Percentiles rank a stretch among this genome's conserved stretches.
phyloP scores from a whole-genome alignment of 495 filamentous ascomycete species.

The Neurospora sp. region DNA sequence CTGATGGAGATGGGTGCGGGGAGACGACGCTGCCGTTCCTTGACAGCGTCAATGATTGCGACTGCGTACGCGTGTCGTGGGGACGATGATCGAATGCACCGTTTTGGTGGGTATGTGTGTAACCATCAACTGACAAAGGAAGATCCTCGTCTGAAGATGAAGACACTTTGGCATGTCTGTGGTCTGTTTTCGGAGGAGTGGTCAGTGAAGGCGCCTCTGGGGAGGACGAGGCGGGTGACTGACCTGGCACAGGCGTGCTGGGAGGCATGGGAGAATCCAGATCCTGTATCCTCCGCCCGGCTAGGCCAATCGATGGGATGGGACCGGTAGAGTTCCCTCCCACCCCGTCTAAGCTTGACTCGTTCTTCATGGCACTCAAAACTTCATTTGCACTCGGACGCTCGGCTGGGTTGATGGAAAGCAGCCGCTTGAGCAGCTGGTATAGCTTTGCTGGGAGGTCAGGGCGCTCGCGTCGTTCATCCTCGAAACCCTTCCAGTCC shows the following conservation, averaged over 20 bases:
- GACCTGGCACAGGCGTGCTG: conserved; percentile 34
- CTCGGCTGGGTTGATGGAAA: conserved; percentile 65
- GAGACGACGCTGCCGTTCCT: conserved; percentile 10
- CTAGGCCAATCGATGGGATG: conserved; percentile 31
- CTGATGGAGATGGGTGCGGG: conserved; percentile 20
- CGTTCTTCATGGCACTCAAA: conserved; percentile 64
- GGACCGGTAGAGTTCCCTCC: conserved; percentile 21
- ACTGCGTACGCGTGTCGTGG: conserved; percentile 15
- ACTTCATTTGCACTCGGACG: conserved; percentile 84
- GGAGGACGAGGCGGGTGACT: background rate
- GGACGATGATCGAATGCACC: background rate
- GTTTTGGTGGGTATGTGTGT: conserved; percentile 6
- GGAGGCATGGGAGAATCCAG: conserved; percentile 43
- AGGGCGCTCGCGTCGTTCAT: conserved; percentile 57
- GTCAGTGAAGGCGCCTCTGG: background rate
- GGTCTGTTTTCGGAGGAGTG: conserved; percentile 17
- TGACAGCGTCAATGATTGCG: conserved; percentile 22
- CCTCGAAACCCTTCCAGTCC: conserved; percentile 76
- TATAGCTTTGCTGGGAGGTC: conserved; percentile 87
- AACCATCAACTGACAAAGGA: conserved; percentile 11
- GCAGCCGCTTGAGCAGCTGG: conserved; percentile 65
- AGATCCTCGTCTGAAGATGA: conserved; percentile 24
- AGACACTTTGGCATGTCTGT: conserved; percentile 24
- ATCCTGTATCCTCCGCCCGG: conserved; percentile 42
- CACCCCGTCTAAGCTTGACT: conserved; percentile 34